Evolutionary conservation across 1,139 yeast species (phyloP).

Genomic region (Cylindricascospora bacillispora): DNA sequence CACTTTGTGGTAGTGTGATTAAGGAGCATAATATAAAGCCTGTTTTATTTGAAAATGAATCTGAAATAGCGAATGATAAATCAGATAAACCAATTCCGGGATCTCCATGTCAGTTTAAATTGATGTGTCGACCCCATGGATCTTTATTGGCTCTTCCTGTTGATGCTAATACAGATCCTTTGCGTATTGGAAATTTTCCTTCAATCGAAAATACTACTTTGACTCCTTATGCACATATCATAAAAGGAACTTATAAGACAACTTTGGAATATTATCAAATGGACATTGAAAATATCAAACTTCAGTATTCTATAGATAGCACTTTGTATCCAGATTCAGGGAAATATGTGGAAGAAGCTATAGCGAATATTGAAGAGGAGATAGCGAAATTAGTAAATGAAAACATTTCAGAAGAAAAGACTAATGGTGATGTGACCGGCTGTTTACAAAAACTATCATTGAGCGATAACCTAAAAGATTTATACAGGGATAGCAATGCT

Average conservation of each 20-base stretch:
- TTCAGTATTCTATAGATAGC: conserved; percentile 43
- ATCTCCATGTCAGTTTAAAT: conserved; percentile 45
- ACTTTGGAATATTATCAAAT: conserved; percentile 38
- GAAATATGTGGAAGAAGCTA: conserved; percentile 43
- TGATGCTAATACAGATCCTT: conserved; percentile 26
- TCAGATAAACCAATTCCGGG: conserved; percentile 40
- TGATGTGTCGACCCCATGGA: conserved; percentile 60
- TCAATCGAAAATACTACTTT: conserved; percentile 29
- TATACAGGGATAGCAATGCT: conserved; percentile 29
- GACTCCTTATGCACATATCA: conserved; percentile 42
- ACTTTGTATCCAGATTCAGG: conserved; percentile 49
- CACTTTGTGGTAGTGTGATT: conserved; percentile 65
- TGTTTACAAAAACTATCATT: conserved; percentile 8
- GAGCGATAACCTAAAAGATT: conserved; percentile 10
- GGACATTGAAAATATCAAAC: conserved; percentile 36
- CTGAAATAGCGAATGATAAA: conserved; percentile 32
- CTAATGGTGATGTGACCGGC: neutral
- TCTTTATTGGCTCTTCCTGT: conserved; percentile 55
- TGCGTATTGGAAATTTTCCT: conserved; percentile 30
- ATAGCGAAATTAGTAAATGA: conserved; percentile 22
- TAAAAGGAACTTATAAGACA: conserved; percentile 49
- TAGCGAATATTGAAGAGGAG: conserved; percentile 38
- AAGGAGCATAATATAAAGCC: conserved; percentile 51
- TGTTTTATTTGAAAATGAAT: conserved; percentile 37
- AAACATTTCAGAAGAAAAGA: conserved; percentile 2